Evolutionary conservation across 495 filamentous ascomycete genomes (phyloP), one percentile per base, ranked within the genome.

Genomic region (Barbatosphaeria neglecta): DNA sequence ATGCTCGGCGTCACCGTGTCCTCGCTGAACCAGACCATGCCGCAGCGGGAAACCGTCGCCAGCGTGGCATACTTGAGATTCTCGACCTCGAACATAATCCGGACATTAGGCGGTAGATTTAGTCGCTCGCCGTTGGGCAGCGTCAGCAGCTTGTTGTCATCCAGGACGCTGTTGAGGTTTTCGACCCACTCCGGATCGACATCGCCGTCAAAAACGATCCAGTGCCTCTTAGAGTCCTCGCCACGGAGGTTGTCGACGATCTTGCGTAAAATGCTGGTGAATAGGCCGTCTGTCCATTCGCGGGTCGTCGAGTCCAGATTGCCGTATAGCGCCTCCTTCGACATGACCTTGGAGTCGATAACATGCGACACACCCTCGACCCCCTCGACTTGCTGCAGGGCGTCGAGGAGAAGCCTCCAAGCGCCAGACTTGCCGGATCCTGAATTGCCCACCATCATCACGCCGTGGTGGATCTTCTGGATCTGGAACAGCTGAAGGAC

Each of bases 1-100:
- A 99, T 95, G 52, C 74, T 76, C 6, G 87, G 76, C 17, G 86
- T 90, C 35, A 99, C 89, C 16, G 87, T 97, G 57, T 99, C 93
- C 50, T 93, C 90, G 58, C 90, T 97, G 67, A 96, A 97, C 92
- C 92, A 99, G 7, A 99, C 92, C 92, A 99, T 99, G 73, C 92
- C 92, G 66, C 92, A 99, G 67, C 92, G 88, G 82, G 82, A 88
- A 55, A 99, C 92, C 33, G 92, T 99, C 33, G 92, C 92, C 35
- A 97, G 75, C 0, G 92, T 99, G 33, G 92, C 92, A 61, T 99
- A 99, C 57, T 90, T 94, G 35, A 99, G 73, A n/a, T 81, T 97
- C 68, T 97, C 93, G 22, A 99, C 92, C 68, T 99, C 92, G 51
- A 99, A 99, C 87, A 99, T 93, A 63, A 99, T 93, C 47, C 92